phyloP scores from a whole-genome alignment of 257 asterid genomes.

The Gentiana dahurica region DNA sequence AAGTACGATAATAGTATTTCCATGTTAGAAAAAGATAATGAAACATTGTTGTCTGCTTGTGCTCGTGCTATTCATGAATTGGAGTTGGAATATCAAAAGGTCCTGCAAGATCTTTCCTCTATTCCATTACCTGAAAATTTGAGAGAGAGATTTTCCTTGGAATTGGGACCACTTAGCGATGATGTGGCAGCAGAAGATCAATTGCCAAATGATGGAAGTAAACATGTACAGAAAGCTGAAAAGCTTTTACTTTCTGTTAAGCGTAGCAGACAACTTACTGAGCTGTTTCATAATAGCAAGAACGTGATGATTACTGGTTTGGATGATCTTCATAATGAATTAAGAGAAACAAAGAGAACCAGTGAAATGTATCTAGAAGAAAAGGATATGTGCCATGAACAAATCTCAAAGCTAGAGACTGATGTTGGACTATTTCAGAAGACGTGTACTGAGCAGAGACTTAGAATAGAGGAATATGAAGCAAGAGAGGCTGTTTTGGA shows the following conservation, averaged over 20 bases:
- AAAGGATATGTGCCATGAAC: constrained; percentile 37
- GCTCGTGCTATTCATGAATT: constrained; percentile 44
- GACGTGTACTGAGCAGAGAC: constrained; percentile 33
- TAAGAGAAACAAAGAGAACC: constrained; percentile 37
- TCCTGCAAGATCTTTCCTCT: constrained; percentile 32
- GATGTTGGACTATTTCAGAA: constrained; percentile 39
- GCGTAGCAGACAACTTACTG: constrained; percentile 32
- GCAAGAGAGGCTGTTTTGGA: constrained; percentile 32
- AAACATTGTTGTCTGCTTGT: constrained; percentile 61
- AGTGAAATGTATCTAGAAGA: constrained; percentile 41
- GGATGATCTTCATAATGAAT: constrained; percentile 39
- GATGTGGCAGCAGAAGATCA: constrained; percentile 18
- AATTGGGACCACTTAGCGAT: constrained; percentile 20
- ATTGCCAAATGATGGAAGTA: constrained; percentile 25
- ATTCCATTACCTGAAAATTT: constrained; percentile 23
- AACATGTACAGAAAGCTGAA: constrained; percentile 40
- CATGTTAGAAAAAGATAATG: constrained; percentile 39
- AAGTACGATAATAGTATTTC: constrained; percentile 35
- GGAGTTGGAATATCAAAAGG: constrained; percentile 31
- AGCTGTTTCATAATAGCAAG: constrained; percentile 31
- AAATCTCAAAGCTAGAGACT: constrained; percentile 48
- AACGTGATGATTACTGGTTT: constrained; percentile 25
- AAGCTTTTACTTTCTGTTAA: constrained; percentile 48
- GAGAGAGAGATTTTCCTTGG: constrained; percentile 22
- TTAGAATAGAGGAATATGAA: constrained; percentile 38